phyloP scores from a whole-genome alignment of 2,329 filamentous ascomycete genomes.

The Karstenula rhodostoma region DNA sequence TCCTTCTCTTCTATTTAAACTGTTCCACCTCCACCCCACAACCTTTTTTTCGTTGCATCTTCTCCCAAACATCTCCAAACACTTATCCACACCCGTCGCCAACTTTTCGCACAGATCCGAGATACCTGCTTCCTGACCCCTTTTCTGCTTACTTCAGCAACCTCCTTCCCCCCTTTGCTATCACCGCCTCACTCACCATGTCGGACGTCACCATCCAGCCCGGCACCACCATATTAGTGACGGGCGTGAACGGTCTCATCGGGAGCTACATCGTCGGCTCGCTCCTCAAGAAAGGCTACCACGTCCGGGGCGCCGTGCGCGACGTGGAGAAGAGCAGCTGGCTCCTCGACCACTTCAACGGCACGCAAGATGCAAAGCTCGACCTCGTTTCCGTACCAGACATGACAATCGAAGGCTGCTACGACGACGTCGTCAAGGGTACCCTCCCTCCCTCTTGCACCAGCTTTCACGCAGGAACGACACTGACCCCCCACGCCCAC shows the following conservation, averaged over 20 bases:
- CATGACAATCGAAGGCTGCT: constrained; percentile 35
- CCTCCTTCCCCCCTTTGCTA: not conserved
- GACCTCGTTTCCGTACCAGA: constrained; percentile 43
- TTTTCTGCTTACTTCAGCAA: constrained; percentile 20
- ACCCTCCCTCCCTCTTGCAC: constrained; percentile 6
- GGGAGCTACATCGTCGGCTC: constrained; percentile 44
- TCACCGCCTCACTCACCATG: constrained; percentile 17
- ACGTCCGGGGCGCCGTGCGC: constrained; percentile 47
- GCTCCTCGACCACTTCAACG: constrained; percentile 39
- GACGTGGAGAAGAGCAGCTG: constrained; percentile 39
- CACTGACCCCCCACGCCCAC: constrained; percentile 15
- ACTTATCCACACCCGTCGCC: not conserved
- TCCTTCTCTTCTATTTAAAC: constrained; percentile 5
- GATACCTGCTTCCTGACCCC: constrained; percentile 14
- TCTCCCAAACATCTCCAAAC: not conserved
- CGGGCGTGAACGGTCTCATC: constrained; percentile 47
- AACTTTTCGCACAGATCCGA: constrained; percentile 8
- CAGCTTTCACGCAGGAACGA: not conserved
- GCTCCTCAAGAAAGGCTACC: constrained; percentile 41
- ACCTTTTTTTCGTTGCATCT: not conserved
- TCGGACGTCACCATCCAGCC: constrained; percentile 28
- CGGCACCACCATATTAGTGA: constrained; percentile 44
- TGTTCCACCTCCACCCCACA: not conserved
- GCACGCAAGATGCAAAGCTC: constrained; percentile 34
- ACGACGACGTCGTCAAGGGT: constrained; percentile 39